Percentiles rank a stretch among this genome's conserved stretches.
phyloP scores from a whole-genome alignment of 1,284 basidiomycete species.

The Anthracocystis panici-leucophaei region DNA sequence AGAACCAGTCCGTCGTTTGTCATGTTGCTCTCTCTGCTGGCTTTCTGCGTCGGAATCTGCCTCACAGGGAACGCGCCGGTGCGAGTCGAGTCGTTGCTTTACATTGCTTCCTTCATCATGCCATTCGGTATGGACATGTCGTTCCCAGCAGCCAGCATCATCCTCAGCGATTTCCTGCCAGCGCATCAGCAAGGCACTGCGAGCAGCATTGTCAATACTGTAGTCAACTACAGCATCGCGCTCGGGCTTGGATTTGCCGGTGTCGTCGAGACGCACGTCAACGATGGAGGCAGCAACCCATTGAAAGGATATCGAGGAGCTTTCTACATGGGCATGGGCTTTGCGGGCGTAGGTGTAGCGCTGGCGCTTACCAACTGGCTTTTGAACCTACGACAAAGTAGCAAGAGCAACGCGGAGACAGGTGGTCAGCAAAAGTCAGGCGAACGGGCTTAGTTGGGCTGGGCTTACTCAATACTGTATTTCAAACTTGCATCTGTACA shows the following conservation, averaged over 20 bases:
- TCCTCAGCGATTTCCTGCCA: conserved; percentile 48
- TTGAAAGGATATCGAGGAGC: conserved; percentile 46
- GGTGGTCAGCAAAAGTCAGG: too few relatives aligned
- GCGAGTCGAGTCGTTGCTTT: conserved; percentile 25
- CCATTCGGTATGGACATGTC: conserved; percentile 59
- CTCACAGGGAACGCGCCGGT: conserved; percentile 42
- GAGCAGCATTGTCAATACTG: conserved; percentile 58
- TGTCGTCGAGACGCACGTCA: conserved; percentile 53
- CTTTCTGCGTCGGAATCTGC: conserved; percentile 51
- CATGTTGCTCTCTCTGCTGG: conserved; percentile 48
- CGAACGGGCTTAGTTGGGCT: too few relatives aligned
- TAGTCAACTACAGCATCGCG: conserved; percentile 59
- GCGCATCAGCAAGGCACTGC: conserved; percentile 53
- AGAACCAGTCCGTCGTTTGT: conserved; percentile 36
- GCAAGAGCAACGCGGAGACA: neutral
- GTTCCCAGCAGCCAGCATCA: conserved; percentile 55
- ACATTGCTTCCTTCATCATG: conserved; percentile 36
- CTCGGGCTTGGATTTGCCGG: conserved; percentile 60
- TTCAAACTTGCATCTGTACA: too few relatives aligned
- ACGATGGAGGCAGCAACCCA: conserved; percentile 26
- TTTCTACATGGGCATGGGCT: conserved; percentile 50
- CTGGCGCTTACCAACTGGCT: conserved; percentile 31
- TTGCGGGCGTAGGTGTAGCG: conserved; percentile 34
- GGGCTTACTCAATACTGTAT: too few relatives aligned
- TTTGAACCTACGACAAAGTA: conserved; percentile 16